A percentile compares a stretch with the other conserved stretches of the same genome.
These are phyloP conservation scores for Pleurotus tuber-regium DNA, from an alignment of 768 basidiomycete genomes.

Conservation along the genomic window DNA sequence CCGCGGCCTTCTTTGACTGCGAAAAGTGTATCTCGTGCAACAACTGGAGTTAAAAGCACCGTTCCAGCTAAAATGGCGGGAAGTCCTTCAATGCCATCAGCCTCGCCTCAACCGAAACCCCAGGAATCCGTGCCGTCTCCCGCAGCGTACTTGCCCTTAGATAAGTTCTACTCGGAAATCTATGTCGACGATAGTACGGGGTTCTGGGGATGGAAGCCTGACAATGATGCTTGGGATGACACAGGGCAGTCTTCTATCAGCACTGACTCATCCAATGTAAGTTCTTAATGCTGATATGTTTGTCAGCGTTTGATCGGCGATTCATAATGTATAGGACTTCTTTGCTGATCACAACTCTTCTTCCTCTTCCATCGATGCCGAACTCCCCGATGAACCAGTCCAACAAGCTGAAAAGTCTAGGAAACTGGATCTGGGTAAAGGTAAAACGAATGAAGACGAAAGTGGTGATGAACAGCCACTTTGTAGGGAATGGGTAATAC, in stretches of 20 bases:
- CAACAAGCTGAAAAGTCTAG: too few relatives aligned
- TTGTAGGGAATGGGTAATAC: slow-evolving; percentile 28
- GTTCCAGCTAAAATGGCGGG: background rate
- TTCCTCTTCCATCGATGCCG: background rate
- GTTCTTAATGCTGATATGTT: too few relatives aligned
- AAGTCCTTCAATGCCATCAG: background rate
- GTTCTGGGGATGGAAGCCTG: slow-evolving; percentile 5
- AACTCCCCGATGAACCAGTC: background rate
- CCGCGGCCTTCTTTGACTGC: too few relatives aligned
- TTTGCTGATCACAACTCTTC: background rate
- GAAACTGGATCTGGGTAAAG: background rate
- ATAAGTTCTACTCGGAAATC: slow-evolving; percentile 1
- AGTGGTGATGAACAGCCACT: background rate
- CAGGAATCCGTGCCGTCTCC: background rate
- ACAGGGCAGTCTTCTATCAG: background rate
- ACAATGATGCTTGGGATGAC: slow-evolving; percentile 4
- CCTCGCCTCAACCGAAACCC: background rate
- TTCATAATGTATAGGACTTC: background rate
- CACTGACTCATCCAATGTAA: background rate
- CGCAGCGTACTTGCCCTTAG: background rate
- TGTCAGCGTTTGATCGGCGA: too few relatives aligned
- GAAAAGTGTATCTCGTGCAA: too few relatives aligned
- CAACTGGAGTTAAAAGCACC: too few relatives aligned
- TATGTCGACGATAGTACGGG: background rate
- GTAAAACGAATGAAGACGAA: background rate